A percentile compares a stretch with the other conserved stretches of the same genome.
Conservation (phyloP, 1,284 basidiomycete species). For the Lentinula novae-zelandiae region DNA sequence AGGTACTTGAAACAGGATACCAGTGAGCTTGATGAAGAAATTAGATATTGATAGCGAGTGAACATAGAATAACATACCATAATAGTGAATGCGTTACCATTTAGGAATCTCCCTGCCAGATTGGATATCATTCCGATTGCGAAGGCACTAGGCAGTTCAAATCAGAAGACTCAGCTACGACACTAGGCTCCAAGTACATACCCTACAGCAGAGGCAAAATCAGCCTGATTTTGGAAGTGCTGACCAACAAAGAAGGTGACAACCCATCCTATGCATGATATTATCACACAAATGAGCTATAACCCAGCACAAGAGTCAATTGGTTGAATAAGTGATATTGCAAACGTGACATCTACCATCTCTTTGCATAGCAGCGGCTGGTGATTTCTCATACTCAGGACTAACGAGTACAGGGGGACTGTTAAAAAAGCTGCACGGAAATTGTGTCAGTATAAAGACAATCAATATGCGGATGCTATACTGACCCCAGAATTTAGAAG, state of each 20-base stretch:
- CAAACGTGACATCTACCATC: constrained; percentile 39
- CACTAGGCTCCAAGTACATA: constrained; percentile 19
- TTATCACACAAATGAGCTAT: constrained; percentile 58
- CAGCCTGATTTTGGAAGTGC: constrained; percentile 67
- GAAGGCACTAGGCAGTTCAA: constrained; percentile 52
- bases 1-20: constrained; percentile 86
- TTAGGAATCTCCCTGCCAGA: constrained; percentile 78
- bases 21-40: constrained; percentile 51
- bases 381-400: constrained; percentile 75
- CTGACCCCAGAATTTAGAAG: constrained; percentile 54
- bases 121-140: constrained; percentile 83
- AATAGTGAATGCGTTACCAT: constrained; percentile 76
- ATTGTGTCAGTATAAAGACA: neutral
- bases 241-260: constrained; percentile 71
- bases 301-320: neutral
- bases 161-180: neutral
- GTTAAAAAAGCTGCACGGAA: constrained; percentile 63
- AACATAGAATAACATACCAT: constrained; percentile 43
- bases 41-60: neutral
- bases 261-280: constrained; percentile 77
- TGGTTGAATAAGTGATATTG: neutral
- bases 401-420: constrained; percentile 75
- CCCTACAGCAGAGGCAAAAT: constrained; percentile 74
- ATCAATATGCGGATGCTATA: neutral
- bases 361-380: constrained; percentile 73